These are phyloP conservation scores for Alternaria brassicicola DNA, from an alignment of 2,329 filamentous ascomycete genomes.

Conservation along the genomic window DNA sequence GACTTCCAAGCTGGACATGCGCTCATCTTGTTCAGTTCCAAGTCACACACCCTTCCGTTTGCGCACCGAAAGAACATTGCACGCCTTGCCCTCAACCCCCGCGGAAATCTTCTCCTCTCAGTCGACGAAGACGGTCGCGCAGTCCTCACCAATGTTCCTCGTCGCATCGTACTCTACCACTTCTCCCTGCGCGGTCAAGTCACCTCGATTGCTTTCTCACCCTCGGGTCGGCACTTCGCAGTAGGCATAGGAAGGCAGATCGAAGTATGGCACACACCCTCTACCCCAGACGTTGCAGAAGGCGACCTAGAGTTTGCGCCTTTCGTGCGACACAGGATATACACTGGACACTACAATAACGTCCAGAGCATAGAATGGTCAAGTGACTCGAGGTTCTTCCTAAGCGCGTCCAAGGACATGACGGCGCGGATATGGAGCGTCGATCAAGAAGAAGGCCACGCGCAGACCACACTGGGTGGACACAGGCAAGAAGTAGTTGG, in stretches of 20 bases:
- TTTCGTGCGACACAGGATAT: slow-evolving; percentile 85
- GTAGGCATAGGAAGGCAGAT: slow-evolving; percentile 85
- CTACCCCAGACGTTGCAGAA: slow-evolving; percentile 80
- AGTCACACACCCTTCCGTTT: slow-evolving; percentile 85
- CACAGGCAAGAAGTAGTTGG: slow-evolving; percentile 88
- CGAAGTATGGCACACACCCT: slow-evolving; percentile 95
- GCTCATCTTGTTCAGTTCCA: slow-evolving; percentile 65
- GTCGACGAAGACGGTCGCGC: slow-evolving; percentile 94
- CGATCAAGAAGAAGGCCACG: slow-evolving; percentile 83
- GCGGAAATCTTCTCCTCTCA: slow-evolving; percentile 88
- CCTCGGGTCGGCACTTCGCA: slow-evolving; percentile 88
- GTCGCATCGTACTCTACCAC: slow-evolving; percentile 86
- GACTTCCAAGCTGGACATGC: not conserved
- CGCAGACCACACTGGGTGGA: slow-evolving; percentile 85
- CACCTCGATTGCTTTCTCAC: slow-evolving; percentile 85
- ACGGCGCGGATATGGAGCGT: slow-evolving; percentile 96
- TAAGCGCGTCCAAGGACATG: slow-evolving; percentile 89
- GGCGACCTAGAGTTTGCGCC: slow-evolving; percentile 94
- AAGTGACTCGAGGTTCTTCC: slow-evolving; percentile 91
- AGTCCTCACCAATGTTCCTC: slow-evolving; percentile 87
- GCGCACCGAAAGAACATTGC: slow-evolving; percentile 93
- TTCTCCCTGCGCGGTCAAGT: slow-evolving; percentile 91
- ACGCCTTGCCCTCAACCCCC: slow-evolving; percentile 84
- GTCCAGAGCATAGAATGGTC: slow-evolving; percentile 93
- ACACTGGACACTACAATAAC: slow-evolving; percentile 86